Evolutionary conservation across 257 asterid genomes (phyloP).

Genomic region (Gentiana macrophylla): DNA sequence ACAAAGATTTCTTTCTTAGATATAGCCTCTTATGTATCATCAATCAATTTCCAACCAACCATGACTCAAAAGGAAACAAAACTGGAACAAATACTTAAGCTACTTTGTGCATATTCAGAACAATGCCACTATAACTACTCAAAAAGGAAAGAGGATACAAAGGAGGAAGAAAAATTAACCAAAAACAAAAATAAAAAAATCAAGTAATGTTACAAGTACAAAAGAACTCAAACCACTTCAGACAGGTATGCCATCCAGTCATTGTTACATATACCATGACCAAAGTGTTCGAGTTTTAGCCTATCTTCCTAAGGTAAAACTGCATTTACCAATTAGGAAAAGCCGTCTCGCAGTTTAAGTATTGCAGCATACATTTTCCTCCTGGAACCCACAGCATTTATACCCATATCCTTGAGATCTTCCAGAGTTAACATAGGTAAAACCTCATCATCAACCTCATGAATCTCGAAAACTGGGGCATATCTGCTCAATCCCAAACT

Average conservation of each 20-base stretch:
- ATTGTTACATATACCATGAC: conserved; percentile 7
- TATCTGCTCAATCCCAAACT: conserved; percentile 75
- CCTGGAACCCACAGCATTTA: conserved; percentile 81
- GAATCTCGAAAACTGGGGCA: conserved; percentile 69
- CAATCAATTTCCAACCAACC: conserved; percentile 22
- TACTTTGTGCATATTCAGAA: conserved; percentile 18
- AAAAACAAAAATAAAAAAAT: conserved; percentile 11
- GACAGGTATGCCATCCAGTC: conserved; percentile 9
- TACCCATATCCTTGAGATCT: conserved; percentile 94
- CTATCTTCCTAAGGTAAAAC: conserved; percentile 4
- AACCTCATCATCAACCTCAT: conserved; percentile 88
- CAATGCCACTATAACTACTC: conserved; percentile 30
- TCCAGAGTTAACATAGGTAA: conserved; percentile 75
- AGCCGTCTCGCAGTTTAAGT: conserved; percentile 57
- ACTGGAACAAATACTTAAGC: conserved; percentile 17
- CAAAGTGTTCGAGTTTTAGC: conserved; percentile 6
- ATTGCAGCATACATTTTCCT: conserved; percentile 71
- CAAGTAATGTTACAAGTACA: conserved; percentile 10
- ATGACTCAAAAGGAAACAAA: conserved; percentile 12
- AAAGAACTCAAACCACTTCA: conserved; percentile 29
- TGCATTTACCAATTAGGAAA: conserved; percentile 29
- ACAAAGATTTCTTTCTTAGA: conserved; percentile 15
- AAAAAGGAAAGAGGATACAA: neutral
- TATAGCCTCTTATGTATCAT: conserved; percentile 25
- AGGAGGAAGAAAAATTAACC: conserved; percentile 1